Base-by-base conservation (phyloP, 2,329 filamentous ascomycete species). In the Pseudocercospora musae region DNA sequence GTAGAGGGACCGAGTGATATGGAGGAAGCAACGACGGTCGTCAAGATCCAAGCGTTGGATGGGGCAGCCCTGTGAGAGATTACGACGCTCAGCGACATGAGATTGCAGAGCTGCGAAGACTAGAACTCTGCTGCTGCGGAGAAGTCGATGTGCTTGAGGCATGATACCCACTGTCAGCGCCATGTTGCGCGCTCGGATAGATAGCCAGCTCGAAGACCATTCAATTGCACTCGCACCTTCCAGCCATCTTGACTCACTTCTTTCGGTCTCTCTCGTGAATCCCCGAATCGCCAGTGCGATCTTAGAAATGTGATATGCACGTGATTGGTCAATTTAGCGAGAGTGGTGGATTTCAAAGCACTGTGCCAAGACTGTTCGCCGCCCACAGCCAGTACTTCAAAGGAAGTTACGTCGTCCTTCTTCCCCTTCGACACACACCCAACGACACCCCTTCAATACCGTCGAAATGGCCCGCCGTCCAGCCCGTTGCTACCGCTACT, bases 401-500 rank as follows among this genome's bases (percentile, higher is more conserved):
- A 48, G 58, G 50, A 63, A 63, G 66, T 68, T 62, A 58, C 63
- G 57, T 63, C 66, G 60, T 67, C 64, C 57, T 58, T 63, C 64
- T 63, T 53, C 62, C 64, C 65, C 61, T 49, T 66, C 66, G 68
- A 72, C 70, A 75, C 72, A 77, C 80, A 77, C 81, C 79, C 79
- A 63, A 80, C 78, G 79, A 78, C 74, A 40, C 53, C 61, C 23
- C 27, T 2, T 10, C 52, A 83, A 86, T 82, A 84, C 85, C 83
- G 87, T 89, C 89, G 93, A 89, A 86, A 99, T 99, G 95, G 95
- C 95, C 80, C 92, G 95, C 84, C 92, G 95, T 90, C 95, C 95
- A 80, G 95, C 95, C 79, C 91, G 95, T 87, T 99, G 95, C 87
- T 99, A 76, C 72, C 72, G 95, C 80, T 99, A 99, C 91, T 99